These are phyloP conservation scores for Carex parvula DNA, from an alignment of 176 grass and related monocot species.

Conservation along the genomic window DNA sequence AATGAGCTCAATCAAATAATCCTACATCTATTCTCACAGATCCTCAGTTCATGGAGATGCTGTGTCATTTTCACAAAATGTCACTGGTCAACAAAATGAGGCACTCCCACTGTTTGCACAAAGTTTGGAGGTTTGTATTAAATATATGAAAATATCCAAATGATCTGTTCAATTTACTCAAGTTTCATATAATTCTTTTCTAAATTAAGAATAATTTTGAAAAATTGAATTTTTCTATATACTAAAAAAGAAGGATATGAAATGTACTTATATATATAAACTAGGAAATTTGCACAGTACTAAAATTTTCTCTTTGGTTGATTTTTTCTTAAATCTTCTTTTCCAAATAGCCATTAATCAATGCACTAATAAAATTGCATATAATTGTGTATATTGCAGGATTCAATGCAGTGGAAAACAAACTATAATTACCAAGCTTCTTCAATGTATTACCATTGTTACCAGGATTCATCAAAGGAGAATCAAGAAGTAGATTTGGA, in stretches of 20 bases:
- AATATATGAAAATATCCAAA: not conserved
- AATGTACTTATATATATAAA: not conserved
- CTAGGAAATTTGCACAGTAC: not conserved
- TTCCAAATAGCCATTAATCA: not conserved
- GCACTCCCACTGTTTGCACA: constrained; percentile 23
- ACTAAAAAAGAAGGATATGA: not conserved
- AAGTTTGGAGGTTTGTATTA: constrained; percentile 24
- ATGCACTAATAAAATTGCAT: not conserved
- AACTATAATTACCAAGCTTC: constrained; percentile 13
- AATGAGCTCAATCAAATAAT: not conserved
- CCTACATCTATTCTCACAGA: not conserved
- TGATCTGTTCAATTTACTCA: not conserved
- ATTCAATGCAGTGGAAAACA: not conserved
- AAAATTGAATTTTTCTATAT: not conserved
- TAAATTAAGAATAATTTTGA: not conserved
- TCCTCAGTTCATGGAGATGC: constrained; percentile 11
- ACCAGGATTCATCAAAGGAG: constrained; percentile 19
- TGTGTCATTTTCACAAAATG: constrained; percentile 12
- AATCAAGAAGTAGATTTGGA: constrained; percentile 35
- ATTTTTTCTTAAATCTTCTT: not conserved
- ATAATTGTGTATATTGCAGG: constrained; percentile 2
- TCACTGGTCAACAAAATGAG: constrained; percentile 24
- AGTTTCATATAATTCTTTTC: no score
- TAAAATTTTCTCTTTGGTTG: not conserved
- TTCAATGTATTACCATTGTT: constrained; percentile 18